Base-by-base conservation (phyloP, 1,284 basidiomycete species). In the Cutaneotrichosporon sp. region DNA sequence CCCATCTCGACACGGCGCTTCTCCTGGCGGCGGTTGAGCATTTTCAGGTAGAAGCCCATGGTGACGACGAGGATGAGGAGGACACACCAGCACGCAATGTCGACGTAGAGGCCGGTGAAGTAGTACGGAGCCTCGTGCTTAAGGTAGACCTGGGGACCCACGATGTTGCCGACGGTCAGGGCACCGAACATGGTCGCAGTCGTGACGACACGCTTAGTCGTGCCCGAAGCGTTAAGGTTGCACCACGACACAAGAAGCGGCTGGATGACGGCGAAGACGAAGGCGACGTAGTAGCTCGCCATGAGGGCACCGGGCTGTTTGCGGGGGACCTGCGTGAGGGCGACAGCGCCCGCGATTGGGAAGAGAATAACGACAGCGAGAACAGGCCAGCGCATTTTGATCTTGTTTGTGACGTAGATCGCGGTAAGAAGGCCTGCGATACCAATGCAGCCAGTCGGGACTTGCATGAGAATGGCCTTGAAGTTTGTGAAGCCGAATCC, bases 381-480 rank as follows among this genome's bases (percentile, higher is more conserved):
- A 24, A 81, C 78, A 14, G 79, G 79, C 72, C 75, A 80, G 54
- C 80, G 77, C 27, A 80, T 67, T 64, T 80, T 80, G 60, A 78
- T 75, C 50, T 70, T 71, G 57, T 76, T 79, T 22, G 78, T 77
- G 31, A 80, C 62, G 38, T 60, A 75, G 32, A 78, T 80, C 5
- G 73, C 62, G 33, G 67, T 38, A 20, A 80, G 61, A 37, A 77
- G 76, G 26, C 76, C 39, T 53, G 77, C 60, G 43, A 82, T 75
- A 60, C 79, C 77, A 46, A 81, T 68, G n/a, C 71, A 76, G 26
- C 73, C 70, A 52, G 79, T 80, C 2, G 79, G 80, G 43, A 81
- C 71, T 46, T 73, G 68, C 64, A 67, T 68, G 27, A 71, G 64
- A 45, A 71, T 66, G 19, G 67, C 50, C 46, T 58, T 76, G 46